These are phyloP conservation scores for Lactarius indigo DNA, from an alignment of 768 basidiomycete species.

Conservation along the genomic window DNA sequence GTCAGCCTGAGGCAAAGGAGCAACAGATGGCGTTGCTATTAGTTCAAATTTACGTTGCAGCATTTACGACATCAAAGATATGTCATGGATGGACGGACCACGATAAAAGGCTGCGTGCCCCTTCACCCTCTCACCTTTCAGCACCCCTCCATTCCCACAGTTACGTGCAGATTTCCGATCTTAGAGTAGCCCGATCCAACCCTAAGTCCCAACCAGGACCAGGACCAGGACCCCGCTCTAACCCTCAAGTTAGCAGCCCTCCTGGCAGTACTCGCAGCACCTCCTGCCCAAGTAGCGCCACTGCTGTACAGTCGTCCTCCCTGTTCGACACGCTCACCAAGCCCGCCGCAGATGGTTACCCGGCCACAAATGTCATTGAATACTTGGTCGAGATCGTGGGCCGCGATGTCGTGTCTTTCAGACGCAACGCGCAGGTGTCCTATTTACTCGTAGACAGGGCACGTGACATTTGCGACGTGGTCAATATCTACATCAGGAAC, in stretches of 20 bases:
- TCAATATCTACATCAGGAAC: conserved; percentile 21
- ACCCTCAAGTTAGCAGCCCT: neutral
- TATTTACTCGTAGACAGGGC: conserved; percentile 25
- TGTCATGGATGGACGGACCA: neutral
- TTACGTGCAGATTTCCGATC: neutral
- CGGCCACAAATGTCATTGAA: conserved; percentile 24
- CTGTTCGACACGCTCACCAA: neutral
- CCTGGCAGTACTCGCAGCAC: neutral
- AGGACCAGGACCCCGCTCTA: neutral
- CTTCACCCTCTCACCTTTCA: neutral
- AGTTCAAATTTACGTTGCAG: too few species aligned
- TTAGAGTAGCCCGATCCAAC: neutral
- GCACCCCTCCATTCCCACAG: neutral
- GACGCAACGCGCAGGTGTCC: conserved; percentile 25
- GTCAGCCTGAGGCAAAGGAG: too few species aligned
- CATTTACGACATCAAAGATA: too few species aligned
- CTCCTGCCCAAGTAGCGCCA: neutral
- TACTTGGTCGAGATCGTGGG: conserved; percentile 21
- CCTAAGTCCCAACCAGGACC: neutral
- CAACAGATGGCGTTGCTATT: too few species aligned
- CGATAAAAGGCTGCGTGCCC: neutral
- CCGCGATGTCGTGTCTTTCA: conserved; percentile 20
- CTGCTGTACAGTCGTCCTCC: neutral
- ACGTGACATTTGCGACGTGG: conserved; percentile 24
- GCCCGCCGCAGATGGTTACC: conserved; percentile 7